Evolutionary conservation across 2,329 filamentous ascomycete genomes (phyloP).

Genomic region (Nothophoma quercina): DNA sequence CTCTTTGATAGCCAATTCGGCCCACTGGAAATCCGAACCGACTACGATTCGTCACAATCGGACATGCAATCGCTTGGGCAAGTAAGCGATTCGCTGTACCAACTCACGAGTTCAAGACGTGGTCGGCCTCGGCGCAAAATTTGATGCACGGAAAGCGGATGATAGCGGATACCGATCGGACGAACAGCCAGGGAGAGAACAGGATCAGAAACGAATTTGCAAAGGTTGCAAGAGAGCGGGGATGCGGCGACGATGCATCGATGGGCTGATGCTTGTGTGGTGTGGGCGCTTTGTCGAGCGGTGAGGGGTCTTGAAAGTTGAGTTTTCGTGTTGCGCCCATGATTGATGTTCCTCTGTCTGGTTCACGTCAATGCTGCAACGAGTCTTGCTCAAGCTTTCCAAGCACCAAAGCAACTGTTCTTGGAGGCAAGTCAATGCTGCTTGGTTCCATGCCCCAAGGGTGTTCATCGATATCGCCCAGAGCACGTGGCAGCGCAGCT

Average conservation of each 20-base stretch:
- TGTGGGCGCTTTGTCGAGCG: conserved; percentile 17
- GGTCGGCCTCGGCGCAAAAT: conserved; percentile 25
- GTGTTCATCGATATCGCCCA: neutral
- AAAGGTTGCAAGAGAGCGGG: conserved; percentile 16
- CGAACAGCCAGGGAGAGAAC: conserved; percentile 12
- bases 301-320: conserved; percentile 14
- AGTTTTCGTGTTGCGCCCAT: conserved; percentile 9
- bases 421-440: neutral
- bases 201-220: conserved; percentile 17
- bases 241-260: conserved; percentile 22
- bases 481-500: neutral
- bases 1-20: conserved; percentile 7
- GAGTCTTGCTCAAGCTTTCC: conserved; percentile 14
- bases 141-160: conserved; percentile 22
- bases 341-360: conserved; percentile 1
- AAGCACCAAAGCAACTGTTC: conserved; percentile 1
- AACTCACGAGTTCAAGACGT: conserved; percentile 23
- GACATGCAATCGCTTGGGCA: conserved; percentile 6
- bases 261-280: conserved; percentile 16
- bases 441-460: neutral
- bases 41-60: conserved; percentile 5
- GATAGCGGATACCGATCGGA: conserved; percentile 15
- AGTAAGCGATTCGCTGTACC: conserved; percentile 6
- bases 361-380: neutral
- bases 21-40: conserved; percentile 9